A percentile compares a stretch with the other conserved stretches of the same genome.
phyloP scores from a whole-genome alignment of 2,329 filamentous ascomycete genomes.

The Lasiodiplodia theobromae region DNA sequence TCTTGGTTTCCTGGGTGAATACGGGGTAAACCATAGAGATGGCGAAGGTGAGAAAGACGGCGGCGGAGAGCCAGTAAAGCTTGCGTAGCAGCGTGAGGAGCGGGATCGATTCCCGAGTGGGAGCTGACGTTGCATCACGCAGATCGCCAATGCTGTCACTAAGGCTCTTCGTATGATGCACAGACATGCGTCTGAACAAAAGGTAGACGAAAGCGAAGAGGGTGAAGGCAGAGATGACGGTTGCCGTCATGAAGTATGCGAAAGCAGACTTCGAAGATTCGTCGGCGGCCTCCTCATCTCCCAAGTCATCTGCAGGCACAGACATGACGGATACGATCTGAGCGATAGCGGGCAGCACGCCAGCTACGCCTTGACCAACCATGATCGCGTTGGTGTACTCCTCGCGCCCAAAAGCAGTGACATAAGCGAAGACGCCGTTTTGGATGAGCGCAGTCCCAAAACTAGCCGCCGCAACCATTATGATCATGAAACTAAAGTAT shows the following conservation, averaged over 20 bases:
- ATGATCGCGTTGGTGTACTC: constrained; percentile 97
- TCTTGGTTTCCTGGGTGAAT: constrained; percentile 69
- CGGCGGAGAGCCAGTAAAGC: constrained; percentile 77
- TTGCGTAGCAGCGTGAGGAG: constrained; percentile 76
- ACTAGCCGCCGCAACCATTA: constrained; percentile 81
- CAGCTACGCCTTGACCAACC: constrained; percentile 90
- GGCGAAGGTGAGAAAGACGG: constrained; percentile 80
- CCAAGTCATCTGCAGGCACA: constrained; percentile 52
- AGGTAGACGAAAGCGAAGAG: constrained; percentile 79
- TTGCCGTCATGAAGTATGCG: constrained; percentile 89
- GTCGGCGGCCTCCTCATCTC: constrained; percentile 42
- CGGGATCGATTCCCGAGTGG: constrained; percentile 59
- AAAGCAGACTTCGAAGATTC: constrained; percentile 75
- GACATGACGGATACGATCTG: constrained; percentile 85
- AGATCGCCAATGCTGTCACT: constrained; percentile 28
- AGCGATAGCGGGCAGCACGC: constrained; percentile 85
- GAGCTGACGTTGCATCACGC: constrained; percentile 1
- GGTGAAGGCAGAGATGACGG: constrained; percentile 73
- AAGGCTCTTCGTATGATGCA: constrained; percentile 36
- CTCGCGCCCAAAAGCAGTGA: constrained; percentile 79
- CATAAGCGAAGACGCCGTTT: constrained; percentile 93
- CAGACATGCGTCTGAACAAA: constrained; percentile 59
- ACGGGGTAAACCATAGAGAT: constrained; percentile 96
- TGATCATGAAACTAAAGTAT: constrained; percentile 83
- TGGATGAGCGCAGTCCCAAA: constrained; percentile 85